Percentiles rank a stretch among this genome's conserved stretches.
Evolutionary conservation across 495 filamentous ascomycete genomes (phyloP).

Genomic region (Chaetomium cochliodes): DNA sequence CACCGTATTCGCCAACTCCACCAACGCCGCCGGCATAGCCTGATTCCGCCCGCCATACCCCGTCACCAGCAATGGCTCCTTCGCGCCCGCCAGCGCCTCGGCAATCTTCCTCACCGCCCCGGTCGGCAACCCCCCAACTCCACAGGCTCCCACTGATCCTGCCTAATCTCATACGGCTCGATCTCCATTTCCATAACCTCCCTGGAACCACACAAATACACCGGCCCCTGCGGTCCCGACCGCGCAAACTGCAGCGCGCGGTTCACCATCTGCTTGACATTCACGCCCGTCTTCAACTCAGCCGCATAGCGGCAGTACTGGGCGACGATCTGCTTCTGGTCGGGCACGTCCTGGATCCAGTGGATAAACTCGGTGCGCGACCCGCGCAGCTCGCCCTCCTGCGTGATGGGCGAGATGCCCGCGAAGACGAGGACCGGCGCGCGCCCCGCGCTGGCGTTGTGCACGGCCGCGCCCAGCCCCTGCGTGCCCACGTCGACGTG

Average conservation of each 20-base stretch:
- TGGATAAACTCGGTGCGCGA: slow-evolving; percentile 94
- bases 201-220: slow-evolving; percentile 79
- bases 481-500: slow-evolving; percentile 97
- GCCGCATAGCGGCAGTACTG: slow-evolving; percentile 94
- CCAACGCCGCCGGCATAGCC: slow-evolving; percentile 65
- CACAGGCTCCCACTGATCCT: slow-evolving; percentile 71
- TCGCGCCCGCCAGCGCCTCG: slow-evolving; percentile 66
- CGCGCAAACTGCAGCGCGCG: slow-evolving; percentile 84
- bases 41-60: slow-evolving; percentile 81
- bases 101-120: slow-evolving; percentile 66
- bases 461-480: slow-evolving; percentile 81
- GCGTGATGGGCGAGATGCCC: slow-evolving; percentile 82
- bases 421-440: slow-evolving; percentile 90
- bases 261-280: slow-evolving; percentile 95
- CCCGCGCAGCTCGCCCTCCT: slow-evolving; percentile 86
- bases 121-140: slow-evolving; percentile 68
- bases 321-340: slow-evolving; percentile 85
- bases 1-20: slow-evolving; percentile 73
- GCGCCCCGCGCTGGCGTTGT: slow-evolving; percentile 84
- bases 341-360: slow-evolving; percentile 95
- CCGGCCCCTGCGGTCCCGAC: slow-evolving; percentile 78
- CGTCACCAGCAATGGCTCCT: slow-evolving; percentile 75
- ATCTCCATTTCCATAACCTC: slow-evolving; percentile 95
- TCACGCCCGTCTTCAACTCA: slow-evolving; percentile 87
- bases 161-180: slow-evolving; percentile 72